Percentiles rank a stretch among this genome's conserved stretches.
Conservation (phyloP, 106 monocot genomes). For the Narthecium ossifragum region DNA sequence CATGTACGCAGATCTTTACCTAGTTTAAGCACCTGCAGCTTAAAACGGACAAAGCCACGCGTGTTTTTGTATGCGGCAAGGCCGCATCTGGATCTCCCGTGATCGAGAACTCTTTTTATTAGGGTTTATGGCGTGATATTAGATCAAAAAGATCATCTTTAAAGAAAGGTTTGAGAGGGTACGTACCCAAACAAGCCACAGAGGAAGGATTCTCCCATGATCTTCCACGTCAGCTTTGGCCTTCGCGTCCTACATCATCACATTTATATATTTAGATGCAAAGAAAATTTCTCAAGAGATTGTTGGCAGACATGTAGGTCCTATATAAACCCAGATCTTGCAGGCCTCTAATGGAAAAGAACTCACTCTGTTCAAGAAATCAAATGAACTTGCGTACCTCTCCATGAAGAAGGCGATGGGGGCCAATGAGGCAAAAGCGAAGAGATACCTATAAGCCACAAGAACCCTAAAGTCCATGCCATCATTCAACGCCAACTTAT, state of each 20-base stretch:
- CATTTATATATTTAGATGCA: background rate
- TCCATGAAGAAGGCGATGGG: constrained; percentile 65
- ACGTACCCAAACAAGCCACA: constrained; percentile 68
- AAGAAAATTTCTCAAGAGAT: background rate
- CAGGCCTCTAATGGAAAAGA: background rate
- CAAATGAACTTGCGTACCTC: constrained; percentile 13
- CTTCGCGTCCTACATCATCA: constrained; percentile 46
- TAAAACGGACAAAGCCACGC: background rate
- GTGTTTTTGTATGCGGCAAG: background rate
- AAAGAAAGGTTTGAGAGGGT: background rate
- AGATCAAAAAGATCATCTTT: background rate
- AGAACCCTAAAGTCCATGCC: constrained; percentile 65
- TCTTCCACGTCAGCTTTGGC: constrained; percentile 56
- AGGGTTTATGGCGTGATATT: no score
- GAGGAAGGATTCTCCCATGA: constrained; percentile 48
- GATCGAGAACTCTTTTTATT: no score
- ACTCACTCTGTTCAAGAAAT: background rate
- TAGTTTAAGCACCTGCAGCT: background rate
- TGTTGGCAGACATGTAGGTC: background rate
- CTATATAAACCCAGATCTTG: background rate
- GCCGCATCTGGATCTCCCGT: background rate
- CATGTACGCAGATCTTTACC: no score
- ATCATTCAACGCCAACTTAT: constrained; percentile 62
- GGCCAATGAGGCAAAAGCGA: constrained; percentile 34
- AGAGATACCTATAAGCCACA: constrained; percentile 57